A percentile compares a stretch with the other conserved stretches of the same genome.
These are phyloP conservation scores for Cercospora sojina DNA, from an alignment of 2,329 filamentous ascomycete species.

Conservation along the genomic window DNA sequence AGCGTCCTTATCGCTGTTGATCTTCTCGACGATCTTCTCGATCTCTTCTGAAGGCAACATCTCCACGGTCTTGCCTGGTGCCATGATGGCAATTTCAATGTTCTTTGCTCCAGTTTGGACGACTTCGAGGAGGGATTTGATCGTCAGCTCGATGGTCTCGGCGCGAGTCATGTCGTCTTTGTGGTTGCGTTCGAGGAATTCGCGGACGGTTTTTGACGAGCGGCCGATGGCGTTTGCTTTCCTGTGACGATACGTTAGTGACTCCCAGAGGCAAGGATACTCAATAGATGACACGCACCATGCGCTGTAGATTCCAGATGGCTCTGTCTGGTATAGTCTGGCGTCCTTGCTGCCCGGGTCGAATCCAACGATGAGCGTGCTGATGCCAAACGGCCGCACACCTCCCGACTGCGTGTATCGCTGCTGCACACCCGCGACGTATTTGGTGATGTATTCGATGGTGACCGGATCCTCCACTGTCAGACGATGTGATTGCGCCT, in stretches of 20 bases:
- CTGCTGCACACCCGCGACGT: slow-evolving; percentile 96
- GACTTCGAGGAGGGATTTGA: slow-evolving; percentile 96
- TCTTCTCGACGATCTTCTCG: slow-evolving; percentile 95
- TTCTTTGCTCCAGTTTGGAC: slow-evolving; percentile 99
- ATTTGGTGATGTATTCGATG: slow-evolving; percentile 99
- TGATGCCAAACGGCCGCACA: slow-evolving; percentile 97
- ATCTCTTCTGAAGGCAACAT: slow-evolving; percentile 95
- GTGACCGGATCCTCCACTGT: slow-evolving; percentile 96
- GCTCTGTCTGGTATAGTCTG: slow-evolving; percentile 94
- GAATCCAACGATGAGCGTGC: slow-evolving; percentile 97
- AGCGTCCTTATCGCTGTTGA: slow-evolving; percentile 99
- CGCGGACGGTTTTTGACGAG: slow-evolving; percentile 97
- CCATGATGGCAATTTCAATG: slow-evolving; percentile 98
- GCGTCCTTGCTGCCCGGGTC: slow-evolving; percentile 88
- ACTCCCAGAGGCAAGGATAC: slow-evolving; percentile 23
- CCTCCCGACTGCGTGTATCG: slow-evolving; percentile 98
- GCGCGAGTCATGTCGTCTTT: slow-evolving; percentile 97
- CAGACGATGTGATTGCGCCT: slow-evolving; percentile 94
- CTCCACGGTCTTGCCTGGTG: slow-evolving; percentile 84
- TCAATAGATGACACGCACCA: slow-evolving; percentile 65
- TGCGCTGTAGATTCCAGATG: slow-evolving; percentile 98
- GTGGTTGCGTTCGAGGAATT: slow-evolving; percentile 98
- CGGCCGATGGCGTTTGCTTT: slow-evolving; percentile 98
- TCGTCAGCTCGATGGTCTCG: slow-evolving; percentile 91
- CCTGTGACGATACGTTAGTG: slow-evolving; percentile 53